Conservation (phyloP, 2,329 filamentous ascomycete genomes). For the Apiospora hydei region DNA sequence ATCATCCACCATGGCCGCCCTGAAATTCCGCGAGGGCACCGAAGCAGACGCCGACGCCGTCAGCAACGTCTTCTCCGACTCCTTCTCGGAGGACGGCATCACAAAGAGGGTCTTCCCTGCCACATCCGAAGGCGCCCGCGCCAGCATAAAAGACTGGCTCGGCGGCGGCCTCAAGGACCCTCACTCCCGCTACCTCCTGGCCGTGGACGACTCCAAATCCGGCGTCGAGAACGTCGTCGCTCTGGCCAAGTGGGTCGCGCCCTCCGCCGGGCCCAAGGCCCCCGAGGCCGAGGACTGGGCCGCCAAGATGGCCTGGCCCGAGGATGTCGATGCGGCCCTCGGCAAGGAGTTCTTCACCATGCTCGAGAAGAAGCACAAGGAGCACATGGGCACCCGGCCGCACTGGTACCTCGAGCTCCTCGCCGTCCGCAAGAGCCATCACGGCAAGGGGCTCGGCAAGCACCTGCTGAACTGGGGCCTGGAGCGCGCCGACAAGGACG, state of each 20-base stretch:
- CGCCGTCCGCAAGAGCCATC: constrained; percentile 49
- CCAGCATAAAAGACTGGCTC: constrained; percentile 26
- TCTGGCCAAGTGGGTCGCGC: constrained; percentile 3
- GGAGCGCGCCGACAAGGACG: constrained; percentile 51
- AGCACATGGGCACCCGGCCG: constrained; percentile 47
- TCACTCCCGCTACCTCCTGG: constrained; percentile 22
- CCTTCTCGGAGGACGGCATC: constrained; percentile 32
- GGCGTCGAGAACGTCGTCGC: constrained; percentile 2
- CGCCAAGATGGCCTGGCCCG: not conserved
- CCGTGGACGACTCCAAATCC: not conserved
- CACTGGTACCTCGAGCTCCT: constrained; percentile 60
- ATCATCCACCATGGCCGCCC: constrained; percentile 14
- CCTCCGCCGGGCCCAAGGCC: not conserved
- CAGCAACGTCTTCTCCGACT: constrained; percentile 32
- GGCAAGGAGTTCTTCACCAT: constrained; percentile 47
- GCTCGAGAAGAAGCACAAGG: constrained; percentile 44
- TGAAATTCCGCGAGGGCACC: constrained; percentile 31
- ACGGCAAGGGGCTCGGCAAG: constrained; percentile 54
- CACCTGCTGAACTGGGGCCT: constrained; percentile 56
- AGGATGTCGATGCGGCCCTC: constrained; percentile 4
- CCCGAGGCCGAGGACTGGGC: not conserved
- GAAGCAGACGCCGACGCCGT: constrained; percentile 31
- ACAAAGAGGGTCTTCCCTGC: constrained; percentile 25
- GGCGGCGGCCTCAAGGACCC: constrained; percentile 27
- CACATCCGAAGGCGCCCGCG: constrained; percentile 20